These are phyloP conservation scores for Barnettozyma botsteinii DNA, from an alignment of 805 yeast species.

Conservation along the genomic window DNA sequence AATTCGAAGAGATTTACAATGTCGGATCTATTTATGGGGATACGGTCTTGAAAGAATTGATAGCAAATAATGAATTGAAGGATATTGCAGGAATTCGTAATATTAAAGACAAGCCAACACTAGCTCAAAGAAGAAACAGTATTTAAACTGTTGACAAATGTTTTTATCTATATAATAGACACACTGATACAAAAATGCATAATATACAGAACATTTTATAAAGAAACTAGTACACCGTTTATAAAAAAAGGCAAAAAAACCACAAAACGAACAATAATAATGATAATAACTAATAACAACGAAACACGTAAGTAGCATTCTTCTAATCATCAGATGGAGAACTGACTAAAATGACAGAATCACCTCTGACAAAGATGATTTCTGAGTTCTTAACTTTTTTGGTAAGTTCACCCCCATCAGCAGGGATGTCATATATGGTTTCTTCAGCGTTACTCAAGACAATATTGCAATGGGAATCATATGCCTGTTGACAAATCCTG, in stretches of 20 bases:
- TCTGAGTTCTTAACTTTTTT: slow-evolving; percentile 53
- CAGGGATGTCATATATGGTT: slow-evolving; percentile 57
- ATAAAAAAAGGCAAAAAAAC: not conserved
- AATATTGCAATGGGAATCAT: slow-evolving; percentile 94
- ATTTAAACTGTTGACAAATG: too few relatives aligned
- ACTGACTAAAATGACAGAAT: slow-evolving; percentile 81
- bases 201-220: too few relatives aligned
- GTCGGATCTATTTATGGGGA: slow-evolving; percentile 78
- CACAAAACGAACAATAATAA: not conserved
- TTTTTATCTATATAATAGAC: too few relatives aligned
- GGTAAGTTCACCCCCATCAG: slow-evolving; percentile 34
- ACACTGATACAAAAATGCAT: too few relatives aligned
- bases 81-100: slow-evolving; percentile 48
- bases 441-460: slow-evolving; percentile 92
- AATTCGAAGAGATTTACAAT: slow-evolving; percentile 81
- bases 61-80: slow-evolving; percentile 51
- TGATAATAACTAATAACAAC: too few relatives aligned
- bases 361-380: slow-evolving; percentile 97
- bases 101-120: slow-evolving; percentile 27
- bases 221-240: too few relatives aligned
- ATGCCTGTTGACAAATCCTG: slow-evolving; percentile 43
- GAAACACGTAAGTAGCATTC: too few relatives aligned
- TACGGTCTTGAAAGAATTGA: slow-evolving; percentile 45
- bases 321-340: slow-evolving; percentile 32
- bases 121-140: slow-evolving; percentile 57